A percentile compares a stretch with the other conserved stretches of the same genome.
Conservation (phyloP, 2,329 filamentous ascomycete genomes). For the Geosmithia putterillii region DNA sequence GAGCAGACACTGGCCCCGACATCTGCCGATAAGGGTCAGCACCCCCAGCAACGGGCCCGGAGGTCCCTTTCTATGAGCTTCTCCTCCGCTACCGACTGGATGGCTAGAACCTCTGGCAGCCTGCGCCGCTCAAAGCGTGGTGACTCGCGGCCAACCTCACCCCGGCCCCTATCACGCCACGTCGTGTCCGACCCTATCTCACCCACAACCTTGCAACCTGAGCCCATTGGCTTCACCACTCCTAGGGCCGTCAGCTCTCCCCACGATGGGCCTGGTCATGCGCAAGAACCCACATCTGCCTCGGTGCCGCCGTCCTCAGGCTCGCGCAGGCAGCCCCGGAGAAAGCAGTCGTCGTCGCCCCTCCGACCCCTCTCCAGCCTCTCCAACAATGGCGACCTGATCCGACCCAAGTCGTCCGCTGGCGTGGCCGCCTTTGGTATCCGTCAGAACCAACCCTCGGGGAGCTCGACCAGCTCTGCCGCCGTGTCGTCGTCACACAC, state of each 20-base stretch:
- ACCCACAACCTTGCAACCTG: neutral
- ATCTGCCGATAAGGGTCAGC: neutral
- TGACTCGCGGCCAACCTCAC: conserved; percentile 3
- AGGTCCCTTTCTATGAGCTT: conserved; percentile 50
- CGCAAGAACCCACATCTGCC: neutral
- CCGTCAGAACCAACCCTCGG: conserved; percentile 28
- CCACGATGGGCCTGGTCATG: neutral
- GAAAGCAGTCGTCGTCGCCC: conserved; percentile 40
- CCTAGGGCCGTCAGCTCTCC: neutral
- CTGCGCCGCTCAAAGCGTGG: conserved; percentile 41
- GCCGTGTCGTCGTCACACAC: conserved; percentile 25
- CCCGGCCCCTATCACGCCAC: neutral
- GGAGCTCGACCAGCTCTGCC: conserved; percentile 27
- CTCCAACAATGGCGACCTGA: conserved; percentile 41
- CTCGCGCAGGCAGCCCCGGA: conserved; percentile 10
- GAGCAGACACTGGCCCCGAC: neutral
- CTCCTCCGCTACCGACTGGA: conserved; percentile 42
- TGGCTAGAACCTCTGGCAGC: conserved; percentile 40
- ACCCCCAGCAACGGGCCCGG: conserved; percentile 29
- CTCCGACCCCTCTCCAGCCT: conserved; percentile 39
- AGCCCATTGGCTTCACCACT: neutral
- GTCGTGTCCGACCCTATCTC: neutral
- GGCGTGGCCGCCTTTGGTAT: conserved; percentile 14
- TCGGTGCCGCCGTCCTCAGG: neutral
- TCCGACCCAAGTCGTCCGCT: conserved; percentile 30